These are phyloP conservation scores for Diaporthe sp. DNA, from an alignment of 2,329 filamentous ascomycete genomes.

Conservation along the genomic window DNA sequence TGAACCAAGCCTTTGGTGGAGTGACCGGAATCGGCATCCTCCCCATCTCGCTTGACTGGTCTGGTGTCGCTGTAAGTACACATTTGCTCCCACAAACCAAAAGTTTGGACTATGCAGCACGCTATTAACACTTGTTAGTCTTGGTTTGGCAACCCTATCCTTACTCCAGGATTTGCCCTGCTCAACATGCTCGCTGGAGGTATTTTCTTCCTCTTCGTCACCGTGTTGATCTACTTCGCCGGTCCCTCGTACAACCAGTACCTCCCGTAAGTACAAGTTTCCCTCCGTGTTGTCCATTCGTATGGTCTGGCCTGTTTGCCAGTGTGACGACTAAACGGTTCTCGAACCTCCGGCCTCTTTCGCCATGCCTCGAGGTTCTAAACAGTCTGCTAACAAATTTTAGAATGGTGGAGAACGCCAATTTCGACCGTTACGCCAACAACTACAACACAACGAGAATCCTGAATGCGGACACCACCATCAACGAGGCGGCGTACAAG, in stretches of 20 bases:
- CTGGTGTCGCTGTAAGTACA: conserved; percentile 9
- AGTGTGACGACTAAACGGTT: no score
- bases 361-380: no score
- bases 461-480: conserved; percentile 40
- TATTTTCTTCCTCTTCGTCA: conserved; percentile 32
- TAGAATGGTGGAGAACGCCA: conserved; percentile 12
- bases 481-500: conserved; percentile 46
- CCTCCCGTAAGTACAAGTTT: neutral
- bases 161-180: conserved; percentile 14
- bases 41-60: conserved; percentile 26
- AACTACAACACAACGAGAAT: conserved; percentile 27
- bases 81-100: no score
- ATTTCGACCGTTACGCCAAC: neutral
- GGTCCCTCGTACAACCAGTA: conserved; percentile 28
- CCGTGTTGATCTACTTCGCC: conserved; percentile 16
- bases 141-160: neutral
- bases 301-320: no score
- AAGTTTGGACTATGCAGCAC: no score
- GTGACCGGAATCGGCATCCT: conserved; percentile 27
- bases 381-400: neutral
- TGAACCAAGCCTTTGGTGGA: conserved; percentile 21
- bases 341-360: no score
- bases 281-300: no score
- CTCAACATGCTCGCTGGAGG: conserved; percentile 25
- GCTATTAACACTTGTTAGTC: neutral